Evolutionary conservation across 2,329 filamentous ascomycete species (phyloP), one percentile per base, ranked within the genome.

Genomic region (Leptoxyphium fumago): DNA sequence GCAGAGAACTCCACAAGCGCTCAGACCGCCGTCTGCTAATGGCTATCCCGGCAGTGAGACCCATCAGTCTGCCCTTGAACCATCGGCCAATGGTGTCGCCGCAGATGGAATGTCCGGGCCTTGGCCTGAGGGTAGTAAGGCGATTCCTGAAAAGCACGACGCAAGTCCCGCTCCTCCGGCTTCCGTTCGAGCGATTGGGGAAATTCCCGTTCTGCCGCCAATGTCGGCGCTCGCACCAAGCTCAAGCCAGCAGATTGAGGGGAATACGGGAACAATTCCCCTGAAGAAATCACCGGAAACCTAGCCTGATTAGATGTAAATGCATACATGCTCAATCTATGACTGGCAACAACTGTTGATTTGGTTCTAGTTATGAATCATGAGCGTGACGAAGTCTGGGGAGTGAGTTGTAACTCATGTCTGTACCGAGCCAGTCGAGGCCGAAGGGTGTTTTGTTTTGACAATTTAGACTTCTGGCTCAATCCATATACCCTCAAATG

Each of bases 31-130:
- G 18, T 43, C 43, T 13, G 38, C 47, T 17, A 48, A 53, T 43
- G 47, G 48, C 21, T 18, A 45, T 9, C 46, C 30, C 41, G 41
- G 9, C 34, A 36, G 2, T 17, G 30, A 45, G 26, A 48, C 45
- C 21, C 47, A 40, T 7, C 45, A 45, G 15, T 39, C 14, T n/a
- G 32, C 32, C 4, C 45, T 45, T 18, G 30, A 38, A 32, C 34
- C 48, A 5, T 47, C 51, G 30, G 46, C 47, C 4, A 51, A 46
- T 28, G 52, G 46, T 8, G 49, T 60, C 9, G 57, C 52, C 2
- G 56, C 55, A 2, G 57, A 60, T 41, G 57, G 57, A 9, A 60
- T 60, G 57, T 51, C 50, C 14, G 57, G 57, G 7, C 57, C 57
- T 1, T 60, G 57, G 57, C 57, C 56, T 5, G 47, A 50, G 14